Conservation (phyloP, 75 land plant species). For the Cunninghamia lanceolata region DNA sequence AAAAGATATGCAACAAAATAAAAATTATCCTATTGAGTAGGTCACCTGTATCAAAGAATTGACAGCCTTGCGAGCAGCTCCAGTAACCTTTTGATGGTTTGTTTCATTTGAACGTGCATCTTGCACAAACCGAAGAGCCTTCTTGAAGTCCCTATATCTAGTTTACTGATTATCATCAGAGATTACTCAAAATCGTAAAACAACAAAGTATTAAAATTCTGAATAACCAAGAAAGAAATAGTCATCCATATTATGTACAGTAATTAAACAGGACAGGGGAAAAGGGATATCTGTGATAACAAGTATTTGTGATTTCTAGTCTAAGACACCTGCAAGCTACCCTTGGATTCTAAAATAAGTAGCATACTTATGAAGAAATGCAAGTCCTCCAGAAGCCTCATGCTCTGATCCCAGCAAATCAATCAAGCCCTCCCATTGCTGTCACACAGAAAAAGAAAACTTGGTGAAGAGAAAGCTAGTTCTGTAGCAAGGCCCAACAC, state of each 20-base stretch:
- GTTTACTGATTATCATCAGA: not conserved
- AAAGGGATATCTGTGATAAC: not conserved
- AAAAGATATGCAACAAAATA: not conserved
- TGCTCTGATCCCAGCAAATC: conserved; percentile 75
- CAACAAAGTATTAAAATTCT: not conserved
- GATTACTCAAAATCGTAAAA: not conserved
- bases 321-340: not conserved
- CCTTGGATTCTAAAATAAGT: conserved; percentile 8
- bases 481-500: not conserved
- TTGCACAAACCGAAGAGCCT: conserved; percentile 45
- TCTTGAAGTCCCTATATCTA: conserved; percentile 91
- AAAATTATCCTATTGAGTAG: not conserved
- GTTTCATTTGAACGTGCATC: conserved; percentile 20
- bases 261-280: not conserved
- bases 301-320: not conserved
- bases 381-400: conserved; percentile 68
- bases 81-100: conserved; percentile 38
- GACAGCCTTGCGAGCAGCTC: conserved; percentile 57
- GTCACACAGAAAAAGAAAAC: conserved; percentile 9
- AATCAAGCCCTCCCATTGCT: conserved; percentile 90
- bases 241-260: not conserved
- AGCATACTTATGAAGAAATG: conserved; percentile 73
- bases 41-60: conserved; percentile 70
- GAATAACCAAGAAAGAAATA: not conserved
- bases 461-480: not conserved